These are phyloP conservation scores for Pichia norvegensis DNA, from an alignment of 1,139 yeast species.

Conservation along the genomic window DNA sequence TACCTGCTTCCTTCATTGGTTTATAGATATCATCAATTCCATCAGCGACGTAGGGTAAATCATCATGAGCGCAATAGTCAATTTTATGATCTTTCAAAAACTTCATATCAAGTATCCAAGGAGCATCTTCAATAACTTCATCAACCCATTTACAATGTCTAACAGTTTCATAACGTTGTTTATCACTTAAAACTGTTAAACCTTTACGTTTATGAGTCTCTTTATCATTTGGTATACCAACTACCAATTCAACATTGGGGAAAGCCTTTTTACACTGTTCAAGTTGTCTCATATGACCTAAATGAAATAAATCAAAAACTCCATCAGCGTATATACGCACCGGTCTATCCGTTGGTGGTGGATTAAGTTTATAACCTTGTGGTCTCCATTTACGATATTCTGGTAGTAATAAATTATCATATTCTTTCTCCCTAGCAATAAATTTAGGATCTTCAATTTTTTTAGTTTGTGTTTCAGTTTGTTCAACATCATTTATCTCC, in stretches of 20 bases:
- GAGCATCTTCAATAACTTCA: slow-evolving; percentile 88
- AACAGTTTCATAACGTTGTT: slow-evolving; percentile 82
- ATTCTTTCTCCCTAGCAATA: slow-evolving; percentile 21
- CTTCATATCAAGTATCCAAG: slow-evolving; percentile 88
- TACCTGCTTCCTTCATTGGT: slow-evolving; percentile 85
- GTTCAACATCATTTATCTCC: slow-evolving; percentile 5
- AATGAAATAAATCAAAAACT: slow-evolving; percentile 89
- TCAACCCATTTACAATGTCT: slow-evolving; percentile 95
- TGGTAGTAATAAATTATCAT: slow-evolving; percentile 37
- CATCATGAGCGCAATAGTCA: slow-evolving; percentile 97
- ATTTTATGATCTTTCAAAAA: slow-evolving; percentile 72
- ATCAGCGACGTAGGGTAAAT: slow-evolving; percentile 82
- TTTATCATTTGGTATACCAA: slow-evolving; percentile 85
- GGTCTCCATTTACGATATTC: slow-evolving; percentile 67
- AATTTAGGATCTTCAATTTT: slow-evolving; percentile 12
- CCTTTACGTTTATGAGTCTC: slow-evolving; percentile 93
- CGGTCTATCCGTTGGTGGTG: slow-evolving; percentile 82
- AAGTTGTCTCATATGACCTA: slow-evolving; percentile 95
- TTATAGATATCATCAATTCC: slow-evolving; percentile 86
- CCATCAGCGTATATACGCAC: slow-evolving; percentile 95
- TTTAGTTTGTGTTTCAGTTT: too few relatives aligned
- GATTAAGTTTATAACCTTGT: slow-evolving; percentile 57
- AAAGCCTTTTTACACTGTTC: slow-evolving; percentile 96
- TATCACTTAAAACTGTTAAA: slow-evolving; percentile 78
- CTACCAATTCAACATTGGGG: slow-evolving; percentile 73